Evolutionary conservation across 2,329 filamentous ascomycete species (phyloP), one percentile per base, ranked within the genome.

Genomic region (Calonectria fujianensis): DNA sequence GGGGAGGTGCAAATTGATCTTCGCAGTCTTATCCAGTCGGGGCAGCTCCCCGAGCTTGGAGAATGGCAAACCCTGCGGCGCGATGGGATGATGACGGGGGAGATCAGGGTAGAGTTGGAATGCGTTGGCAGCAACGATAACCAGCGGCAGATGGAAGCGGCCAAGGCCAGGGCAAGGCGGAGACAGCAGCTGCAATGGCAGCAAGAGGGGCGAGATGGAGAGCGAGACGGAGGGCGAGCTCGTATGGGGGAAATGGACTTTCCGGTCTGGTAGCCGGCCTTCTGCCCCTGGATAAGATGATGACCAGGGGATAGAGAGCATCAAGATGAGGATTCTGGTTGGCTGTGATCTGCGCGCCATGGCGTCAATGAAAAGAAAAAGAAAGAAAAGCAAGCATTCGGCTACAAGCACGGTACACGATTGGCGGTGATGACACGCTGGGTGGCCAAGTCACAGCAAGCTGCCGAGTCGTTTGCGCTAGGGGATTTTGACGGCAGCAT

Each of bases 161-260:
- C 74, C 45, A 78, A 79, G 70, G 68, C 71, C 9, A 76, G 74
- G 27, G 77, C 69, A 31, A 66, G 48, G 50, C 73, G 75, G 63
- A 72, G 72, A 11, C 77, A 81, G 51, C 75, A 75, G 45, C 74
- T 78, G 27, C 78, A 75, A 39, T 48, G 61, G 39, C 70, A 76
- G 50, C 70, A 68, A 54, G 75, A 77, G 27, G 73, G 75, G 31
- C 73, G 73, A 37, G 70, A 81, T 24, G 75, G 78, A 54, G 76
- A 77, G 27, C 73, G 72, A 37, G 70, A 81, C 29, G 75, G 78
- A 59, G 75, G 78, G 52, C 79, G 76, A 54, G 65, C 75, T 73
- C 78, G 73, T 71, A 75, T 76, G 16, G 77, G 79, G 37, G 77
- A 79, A 61, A 75, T 80, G 78, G 77, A 81, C 69, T 81, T 81